Percentiles rank a stretch among this genome's conserved stretches.
phyloP scores from a whole-genome alignment of 495 filamentous ascomycete genomes.

The Podospora anserina region DNA sequence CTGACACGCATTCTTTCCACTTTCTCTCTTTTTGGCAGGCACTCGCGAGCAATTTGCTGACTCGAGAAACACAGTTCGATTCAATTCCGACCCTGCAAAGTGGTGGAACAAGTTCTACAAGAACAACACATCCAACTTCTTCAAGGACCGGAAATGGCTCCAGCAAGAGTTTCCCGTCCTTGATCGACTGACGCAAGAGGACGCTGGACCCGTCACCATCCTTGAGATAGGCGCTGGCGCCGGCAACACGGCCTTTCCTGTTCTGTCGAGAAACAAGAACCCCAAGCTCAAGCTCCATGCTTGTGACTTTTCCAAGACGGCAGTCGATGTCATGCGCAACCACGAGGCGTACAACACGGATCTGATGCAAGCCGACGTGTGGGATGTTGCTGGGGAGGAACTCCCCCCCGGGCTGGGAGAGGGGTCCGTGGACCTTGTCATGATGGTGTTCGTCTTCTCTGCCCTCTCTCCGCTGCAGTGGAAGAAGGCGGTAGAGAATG shows the following conservation, averaged over 20 bases:
- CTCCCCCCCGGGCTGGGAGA: constrained; percentile 74
- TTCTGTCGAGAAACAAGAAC: constrained; percentile 78
- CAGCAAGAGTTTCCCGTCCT: constrained; percentile 91
- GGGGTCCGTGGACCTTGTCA: constrained; percentile 77
- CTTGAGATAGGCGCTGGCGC: constrained; percentile 94
- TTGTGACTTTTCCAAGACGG: constrained; percentile 88
- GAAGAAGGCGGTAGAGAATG: constrained; percentile 75
- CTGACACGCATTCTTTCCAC: constrained; percentile 40
- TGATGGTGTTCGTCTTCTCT: constrained; percentile 97
- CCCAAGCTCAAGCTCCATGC: constrained; percentile 74
- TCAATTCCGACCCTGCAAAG: constrained; percentile 84
- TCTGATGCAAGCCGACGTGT: constrained; percentile 79
- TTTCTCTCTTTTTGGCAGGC: constrained; percentile 10
- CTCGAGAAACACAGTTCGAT: constrained; percentile 51
- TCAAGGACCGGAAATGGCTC: constrained; percentile 97
- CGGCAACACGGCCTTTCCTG: constrained; percentile 92
- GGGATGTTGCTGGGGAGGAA: constrained; percentile 72
- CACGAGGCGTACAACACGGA: constrained; percentile 61
- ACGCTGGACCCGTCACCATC: constrained; percentile 59
- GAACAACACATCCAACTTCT: constrained; percentile 93
- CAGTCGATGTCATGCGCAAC: constrained; percentile 80
- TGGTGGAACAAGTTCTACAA: constrained; percentile 98
- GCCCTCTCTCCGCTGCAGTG: constrained; percentile 83
- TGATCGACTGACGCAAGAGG: constrained; percentile 60
- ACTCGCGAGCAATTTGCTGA: constrained; percentile 32